These are phyloP conservation scores for Karstenula rhodostoma DNA, from an alignment of 2,329 filamentous ascomycete species.

Conservation along the genomic window DNA sequence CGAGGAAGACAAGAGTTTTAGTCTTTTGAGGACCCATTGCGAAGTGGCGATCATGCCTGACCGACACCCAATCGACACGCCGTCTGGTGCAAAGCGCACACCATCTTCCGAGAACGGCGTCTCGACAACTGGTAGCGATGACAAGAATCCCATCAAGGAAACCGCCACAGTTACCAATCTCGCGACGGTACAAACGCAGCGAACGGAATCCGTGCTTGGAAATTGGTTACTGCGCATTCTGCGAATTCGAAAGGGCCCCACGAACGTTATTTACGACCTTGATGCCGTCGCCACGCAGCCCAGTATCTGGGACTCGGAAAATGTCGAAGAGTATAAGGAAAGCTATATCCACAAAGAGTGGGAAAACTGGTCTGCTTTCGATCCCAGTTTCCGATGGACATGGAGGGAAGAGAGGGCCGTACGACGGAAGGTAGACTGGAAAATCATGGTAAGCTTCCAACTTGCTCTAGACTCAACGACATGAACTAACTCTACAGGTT, in stretches of 20 bases:
- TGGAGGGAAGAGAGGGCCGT: slow-evolving; percentile 59
- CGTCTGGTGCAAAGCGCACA: slow-evolving; percentile 1
- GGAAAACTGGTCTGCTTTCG: slow-evolving; percentile 65
- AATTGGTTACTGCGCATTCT: slow-evolving; percentile 17
- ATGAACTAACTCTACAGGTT: slow-evolving; percentile 11
- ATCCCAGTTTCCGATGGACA: slow-evolving; percentile 62
- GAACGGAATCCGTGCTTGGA: slow-evolving; percentile 17
- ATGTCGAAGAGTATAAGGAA: slow-evolving; percentile 16
- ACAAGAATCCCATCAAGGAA: slow-evolving; percentile 15
- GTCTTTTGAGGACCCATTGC: background rate
- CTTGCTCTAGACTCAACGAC: background rate
- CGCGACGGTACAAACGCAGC: slow-evolving; percentile 18
- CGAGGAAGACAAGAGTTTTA: background rate
- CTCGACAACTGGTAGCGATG: slow-evolving; percentile 14
- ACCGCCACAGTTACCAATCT: slow-evolving; percentile 13
- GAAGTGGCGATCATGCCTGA: background rate
- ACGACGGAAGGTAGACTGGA: slow-evolving; percentile 22
- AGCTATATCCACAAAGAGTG: slow-evolving; percentile 47
- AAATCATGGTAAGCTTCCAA: slow-evolving; percentile 16
- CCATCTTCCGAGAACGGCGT: slow-evolving; percentile 12
- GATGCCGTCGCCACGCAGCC: slow-evolving; percentile 23
- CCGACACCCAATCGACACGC: background rate
- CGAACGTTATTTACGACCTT: slow-evolving; percentile 17
- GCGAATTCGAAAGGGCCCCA: slow-evolving; percentile 15
- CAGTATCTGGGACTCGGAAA: slow-evolving; percentile 18